Percentiles rank a stretch among this genome's conserved stretches.
Evolutionary conservation across 768 basidiomycete species (phyloP).

Genomic region (Pholiota microspora): DNA sequence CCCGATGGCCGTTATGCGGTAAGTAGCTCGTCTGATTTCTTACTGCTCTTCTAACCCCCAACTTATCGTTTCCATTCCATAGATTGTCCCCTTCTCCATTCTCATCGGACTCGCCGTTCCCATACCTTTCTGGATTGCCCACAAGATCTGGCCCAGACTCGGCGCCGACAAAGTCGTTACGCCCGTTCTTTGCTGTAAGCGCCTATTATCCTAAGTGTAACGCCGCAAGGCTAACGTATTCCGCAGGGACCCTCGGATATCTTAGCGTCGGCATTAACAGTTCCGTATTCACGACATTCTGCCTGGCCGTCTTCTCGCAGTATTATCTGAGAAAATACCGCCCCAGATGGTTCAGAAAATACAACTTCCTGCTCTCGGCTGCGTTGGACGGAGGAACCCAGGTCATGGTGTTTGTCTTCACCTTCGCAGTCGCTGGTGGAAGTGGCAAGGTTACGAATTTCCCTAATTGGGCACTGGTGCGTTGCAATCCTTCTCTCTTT

Average conservation of each 20-base stretch:
- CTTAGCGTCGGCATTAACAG: conserved; percentile 59
- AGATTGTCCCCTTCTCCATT: conserved; percentile 41
- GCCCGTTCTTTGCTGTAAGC: conserved; percentile 40
- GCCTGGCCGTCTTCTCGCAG: conserved; percentile 45
- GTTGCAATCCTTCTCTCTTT: conserved; percentile 8
- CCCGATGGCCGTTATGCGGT: conserved; percentile 43
- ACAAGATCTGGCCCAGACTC: conserved; percentile 45
- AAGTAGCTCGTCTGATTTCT: background rate
- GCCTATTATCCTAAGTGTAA: background rate
- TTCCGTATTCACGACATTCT: conserved; percentile 45
- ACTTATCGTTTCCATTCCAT: background rate
- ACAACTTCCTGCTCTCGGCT: conserved; percentile 51
- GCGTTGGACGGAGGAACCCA: conserved; percentile 54
- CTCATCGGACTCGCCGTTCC: conserved; percentile 52
- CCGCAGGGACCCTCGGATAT: conserved; percentile 36
- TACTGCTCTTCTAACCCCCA: background rate
- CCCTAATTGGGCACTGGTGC: conserved; percentile 38
- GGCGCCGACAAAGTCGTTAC: conserved; percentile 49
- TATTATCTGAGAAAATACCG: conserved; percentile 42
- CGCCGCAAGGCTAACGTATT: background rate
- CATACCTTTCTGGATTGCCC: conserved; percentile 53
- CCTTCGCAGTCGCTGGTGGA: conserved; percentile 43
- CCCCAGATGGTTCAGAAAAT: conserved; percentile 47
- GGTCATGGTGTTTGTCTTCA: conserved; percentile 45
- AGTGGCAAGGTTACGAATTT: conserved; percentile 35